Evolutionary conservation across 2,329 filamentous ascomycete genomes (phyloP), one percentile per base, ranked within the genome.

Genomic region (Sporothrix curviconia): DNA sequence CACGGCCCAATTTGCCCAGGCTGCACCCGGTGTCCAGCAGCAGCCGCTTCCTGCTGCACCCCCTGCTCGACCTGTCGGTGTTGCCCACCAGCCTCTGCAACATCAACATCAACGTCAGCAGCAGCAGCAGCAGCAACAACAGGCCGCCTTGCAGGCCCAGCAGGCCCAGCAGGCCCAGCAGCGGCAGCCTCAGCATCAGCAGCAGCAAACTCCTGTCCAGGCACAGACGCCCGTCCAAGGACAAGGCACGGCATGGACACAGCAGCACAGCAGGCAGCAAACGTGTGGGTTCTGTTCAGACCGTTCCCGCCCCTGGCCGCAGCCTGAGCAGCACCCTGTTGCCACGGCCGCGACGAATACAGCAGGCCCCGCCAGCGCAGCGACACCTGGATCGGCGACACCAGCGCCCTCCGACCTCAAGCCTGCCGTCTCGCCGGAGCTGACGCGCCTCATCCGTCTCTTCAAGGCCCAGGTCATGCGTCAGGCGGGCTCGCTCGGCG

Each of bases 401-500:
- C 51, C 30, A 1, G 39, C 60, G 24, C 43, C 57, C 11, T 49
- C 39, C 60, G 8, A 39, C 4, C 55, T 67, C 15, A 63, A 59
- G 43, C 68, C 68, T 7, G 72, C 75, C 25, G 74, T 80, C 25
- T 71, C 78, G n/a, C 72, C 74, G 0, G 70, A 71, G 34, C 66
- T 79, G 1, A 66, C 75, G 22, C 63, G 67, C 7, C 72, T 74
- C 14, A 71, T 81, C 17, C 69, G 72, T 34, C 70, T 71, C 17
- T 74, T 81, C 65, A 78, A 77, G 63, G 72, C 74, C 11, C 74
- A 76, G 9, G 69, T 80, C 15, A 70, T 75, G 11, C 70, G 74
- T 53, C 76, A 77, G 57, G 69, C 80, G 42, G 70, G 70, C 34
- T 25, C 43, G 53, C 51, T 63, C 51, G 74, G 73, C 60, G 72